Percentiles rank a stretch among this genome's conserved stretches.
phyloP scores from a whole-genome alignment of 441 rosid species.

The Croton setiger region DNA sequence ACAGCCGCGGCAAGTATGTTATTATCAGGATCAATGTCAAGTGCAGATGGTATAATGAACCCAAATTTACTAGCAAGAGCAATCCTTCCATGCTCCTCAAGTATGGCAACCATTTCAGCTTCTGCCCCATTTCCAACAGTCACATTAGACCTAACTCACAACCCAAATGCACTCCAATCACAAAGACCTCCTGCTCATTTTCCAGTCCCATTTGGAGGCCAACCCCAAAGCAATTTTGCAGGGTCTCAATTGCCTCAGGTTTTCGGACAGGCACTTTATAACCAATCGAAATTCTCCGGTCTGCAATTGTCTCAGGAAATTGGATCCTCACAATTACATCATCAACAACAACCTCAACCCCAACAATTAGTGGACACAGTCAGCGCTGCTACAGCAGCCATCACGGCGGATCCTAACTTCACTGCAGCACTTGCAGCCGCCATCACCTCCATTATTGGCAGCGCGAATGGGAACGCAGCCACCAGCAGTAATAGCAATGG shows the following conservation, averaged over 20 bases:
- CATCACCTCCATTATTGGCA: constrained; percentile 66
- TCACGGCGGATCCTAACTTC: constrained; percentile 82
- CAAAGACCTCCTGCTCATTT: constrained; percentile 39
- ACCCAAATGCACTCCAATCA: constrained; percentile 44
- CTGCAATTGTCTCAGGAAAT: constrained; percentile 50
- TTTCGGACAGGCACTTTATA: constrained; percentile 47
- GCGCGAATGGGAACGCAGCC: constrained; percentile 12
- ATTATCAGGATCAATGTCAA: constrained; percentile 88
- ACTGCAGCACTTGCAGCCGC: constrained; percentile 90
- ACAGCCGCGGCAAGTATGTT: constrained; percentile 80
- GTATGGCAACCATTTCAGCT: constrained; percentile 71
- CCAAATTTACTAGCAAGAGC: constrained; percentile 73
- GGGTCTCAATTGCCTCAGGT: constrained; percentile 41
- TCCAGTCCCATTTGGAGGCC: constrained; percentile 42
- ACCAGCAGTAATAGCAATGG: constrained; percentile 6
- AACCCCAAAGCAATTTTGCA: constrained; percentile 27
- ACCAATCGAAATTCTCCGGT: constrained; percentile 68
- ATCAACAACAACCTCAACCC: constrained; percentile 5
- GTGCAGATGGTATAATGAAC: constrained; percentile 77
- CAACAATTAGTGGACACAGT: constrained; percentile 41
- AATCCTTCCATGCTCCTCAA: constrained; percentile 67
- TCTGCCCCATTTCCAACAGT: constrained; percentile 75
- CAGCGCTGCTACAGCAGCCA: constrained; percentile 74
- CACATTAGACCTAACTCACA: constrained; percentile 69
- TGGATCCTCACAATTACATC: constrained; percentile 8